phyloP scores from a whole-genome alignment of 78 protist species.

The Dictyostelium citrinum region DNA sequence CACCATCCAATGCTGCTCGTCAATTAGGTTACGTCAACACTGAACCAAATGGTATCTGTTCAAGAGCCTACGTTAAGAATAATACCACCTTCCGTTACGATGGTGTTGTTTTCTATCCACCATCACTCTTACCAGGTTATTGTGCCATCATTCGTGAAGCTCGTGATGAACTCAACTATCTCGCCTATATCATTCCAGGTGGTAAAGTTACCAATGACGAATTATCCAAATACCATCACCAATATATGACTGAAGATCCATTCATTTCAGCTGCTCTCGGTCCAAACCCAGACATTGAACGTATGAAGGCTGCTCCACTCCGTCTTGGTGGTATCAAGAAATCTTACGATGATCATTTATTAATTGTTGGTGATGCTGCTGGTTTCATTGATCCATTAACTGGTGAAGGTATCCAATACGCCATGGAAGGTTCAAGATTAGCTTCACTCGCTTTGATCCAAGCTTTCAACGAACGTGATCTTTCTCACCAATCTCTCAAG shows the following conservation, averaged over 20 bases:
- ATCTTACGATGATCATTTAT: slow-evolving; percentile 67
- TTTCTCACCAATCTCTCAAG: slow-evolving; percentile 50
- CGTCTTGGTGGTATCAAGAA: slow-evolving; percentile 81
- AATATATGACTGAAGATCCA: slow-evolving; percentile 76
- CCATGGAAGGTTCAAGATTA: slow-evolving; percentile 74
- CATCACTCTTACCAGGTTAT: slow-evolving; percentile 79
- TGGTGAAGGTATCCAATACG: slow-evolving; percentile 85
- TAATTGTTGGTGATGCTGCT: slow-evolving; percentile 84
- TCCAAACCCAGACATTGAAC: slow-evolving; percentile 77
- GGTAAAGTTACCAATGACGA: slow-evolving; percentile 68
- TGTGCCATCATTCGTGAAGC: slow-evolving; percentile 79
- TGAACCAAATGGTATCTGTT: slow-evolving; percentile 82
- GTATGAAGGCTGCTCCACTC: slow-evolving; percentile 80
- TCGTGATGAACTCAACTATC: slow-evolving; percentile 79
- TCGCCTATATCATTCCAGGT: slow-evolving; percentile 83
- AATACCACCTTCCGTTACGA: slow-evolving; percentile 74
- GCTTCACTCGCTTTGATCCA: slow-evolving; percentile 52
- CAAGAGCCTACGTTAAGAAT: slow-evolving; percentile 82
- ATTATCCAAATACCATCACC: slow-evolving; percentile 52
- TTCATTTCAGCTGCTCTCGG: slow-evolving; percentile 70
- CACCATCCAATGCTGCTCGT: slow-evolving; percentile 77
- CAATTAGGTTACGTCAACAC: slow-evolving; percentile 72
- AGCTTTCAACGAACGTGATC: slow-evolving; percentile 72
- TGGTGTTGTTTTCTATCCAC: slow-evolving; percentile 84
- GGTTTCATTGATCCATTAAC: slow-evolving; percentile 83